phyloP scores from a whole-genome alignment of 768 basidiomycete genomes.

The Mycena polygramma region DNA sequence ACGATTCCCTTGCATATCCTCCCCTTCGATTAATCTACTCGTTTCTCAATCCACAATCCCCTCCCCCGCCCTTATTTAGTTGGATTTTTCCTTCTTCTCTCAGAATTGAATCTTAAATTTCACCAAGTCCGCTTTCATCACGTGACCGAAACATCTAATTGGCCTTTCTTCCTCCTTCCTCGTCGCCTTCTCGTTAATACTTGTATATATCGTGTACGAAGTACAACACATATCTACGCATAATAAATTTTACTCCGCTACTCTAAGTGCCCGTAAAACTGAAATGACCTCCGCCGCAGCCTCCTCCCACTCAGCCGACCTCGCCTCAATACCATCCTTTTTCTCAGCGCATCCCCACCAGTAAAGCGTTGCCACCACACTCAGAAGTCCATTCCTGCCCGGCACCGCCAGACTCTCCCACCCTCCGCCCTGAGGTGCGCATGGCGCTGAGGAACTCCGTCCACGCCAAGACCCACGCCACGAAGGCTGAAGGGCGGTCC shows the following conservation, averaged over 20 bases:
- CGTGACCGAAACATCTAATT: neutral
- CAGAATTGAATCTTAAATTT: too few relatives aligned
- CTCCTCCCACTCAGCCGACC: neutral
- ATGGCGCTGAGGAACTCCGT: too few relatives aligned
- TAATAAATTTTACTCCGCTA: neutral
- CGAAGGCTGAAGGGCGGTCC: neutral
- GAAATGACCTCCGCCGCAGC: neutral
- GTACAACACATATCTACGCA: neutral
- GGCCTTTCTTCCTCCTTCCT: too few relatives aligned
- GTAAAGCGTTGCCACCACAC: too few relatives aligned
- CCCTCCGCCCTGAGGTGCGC: too few relatives aligned
- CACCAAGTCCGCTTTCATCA: neutral
- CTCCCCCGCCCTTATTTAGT: neutral
- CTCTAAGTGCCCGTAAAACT: neutral
- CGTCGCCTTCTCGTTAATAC: too few relatives aligned
- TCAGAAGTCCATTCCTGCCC: too few relatives aligned
- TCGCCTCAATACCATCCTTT: neutral
- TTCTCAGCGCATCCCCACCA: too few relatives aligned
- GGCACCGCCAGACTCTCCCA: too few relatives aligned
- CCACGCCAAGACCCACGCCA: neutral
- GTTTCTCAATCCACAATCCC: neutral
- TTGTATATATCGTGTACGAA: too few relatives aligned
- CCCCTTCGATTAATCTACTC: too few relatives aligned
- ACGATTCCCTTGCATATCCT: too few relatives aligned
- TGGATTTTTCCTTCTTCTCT: neutral